Evolutionary conservation across 164 flowering plant genomes (phyloP), one percentile per base, ranked within the genome.

Genomic region (Piper betle): DNA sequence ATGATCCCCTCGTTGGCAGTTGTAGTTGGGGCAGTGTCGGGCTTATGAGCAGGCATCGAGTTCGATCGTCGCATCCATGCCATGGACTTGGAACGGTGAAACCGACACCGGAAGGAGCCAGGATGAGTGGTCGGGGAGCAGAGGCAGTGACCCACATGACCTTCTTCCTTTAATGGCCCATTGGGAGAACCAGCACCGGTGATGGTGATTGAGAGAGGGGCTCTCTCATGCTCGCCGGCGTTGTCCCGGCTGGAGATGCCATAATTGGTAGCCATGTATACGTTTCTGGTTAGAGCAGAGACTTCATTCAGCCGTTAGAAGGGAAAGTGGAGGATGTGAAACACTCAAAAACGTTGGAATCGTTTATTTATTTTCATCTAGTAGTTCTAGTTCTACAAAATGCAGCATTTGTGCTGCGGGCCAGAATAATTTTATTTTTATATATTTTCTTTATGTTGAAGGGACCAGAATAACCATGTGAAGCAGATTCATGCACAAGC

Each of bases 71-170:
- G 10, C 67, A 61, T 38, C 77, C 65, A 25, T 68, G 69, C 75
- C 78, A 77, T 18, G 39, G 79, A 83, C 60, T 61, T 69, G 41
- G 55, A 64, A 6, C 58, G 79, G 65, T 84, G 88, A 37, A 69
- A 62, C 71, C 77, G 63, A 68, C 88, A 81, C 62, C 81, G 71
- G 63, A 84, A 84, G 9, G 88, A 84, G 16, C 88, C 84, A 1
- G 80, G 85, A 62, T 84, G 88, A 52, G 58, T 53, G 4, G 88
- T 79, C 16, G 88, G 88, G 17, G 88, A 81, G 57, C 88, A 84
- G 52, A 81, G 18, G 42, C 85, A 81, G 66, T 50, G 65, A 68
- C 65, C 72, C 11, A 61, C 73, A 7, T 64, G 53, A 18, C 53
- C 72, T 33, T 62, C 50, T 2, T 59, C 68, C 9, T 58, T 58